These are phyloP conservation scores for Groenewaldozyma tartarivorans DNA, from an alignment of 805 yeast species.

Conservation along the genomic window DNA sequence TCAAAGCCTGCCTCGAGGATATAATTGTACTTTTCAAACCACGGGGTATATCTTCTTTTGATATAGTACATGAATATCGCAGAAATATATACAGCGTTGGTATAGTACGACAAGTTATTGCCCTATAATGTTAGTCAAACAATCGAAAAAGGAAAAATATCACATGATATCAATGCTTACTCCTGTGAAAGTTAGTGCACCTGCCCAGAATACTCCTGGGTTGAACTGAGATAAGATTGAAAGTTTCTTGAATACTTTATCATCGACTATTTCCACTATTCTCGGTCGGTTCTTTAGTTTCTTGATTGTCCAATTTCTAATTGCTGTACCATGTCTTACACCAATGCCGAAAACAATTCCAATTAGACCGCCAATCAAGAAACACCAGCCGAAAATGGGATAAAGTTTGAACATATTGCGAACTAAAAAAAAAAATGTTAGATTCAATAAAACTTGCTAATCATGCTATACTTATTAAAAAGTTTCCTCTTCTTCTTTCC, in stretches of 20 bases:
- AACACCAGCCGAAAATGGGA: constrained; percentile 50
- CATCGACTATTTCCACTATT: constrained; percentile 17
- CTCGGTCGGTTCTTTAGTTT: constrained; percentile 8
- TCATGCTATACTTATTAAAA: no score
- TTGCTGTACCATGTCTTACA: neutral
- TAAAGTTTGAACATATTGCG: constrained; percentile 36
- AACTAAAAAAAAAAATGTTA: constrained; percentile 20
- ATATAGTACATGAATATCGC: constrained; percentile 38
- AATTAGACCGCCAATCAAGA: constrained; percentile 40
- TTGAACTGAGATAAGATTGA: constrained; percentile 26
- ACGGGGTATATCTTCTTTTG: constrained; percentile 37
- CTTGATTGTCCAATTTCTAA: neutral
- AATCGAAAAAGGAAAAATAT: neutral
- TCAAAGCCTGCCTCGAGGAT: constrained; percentile 47
- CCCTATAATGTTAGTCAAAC: constrained; percentile 11
- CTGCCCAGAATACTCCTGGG: constrained; percentile 38
- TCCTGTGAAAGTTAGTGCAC: constrained; percentile 13
- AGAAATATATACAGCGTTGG: constrained; percentile 33
- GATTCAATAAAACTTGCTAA: neutral
- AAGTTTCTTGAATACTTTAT: neutral
- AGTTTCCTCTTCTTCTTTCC: no score
- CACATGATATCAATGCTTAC: neutral
- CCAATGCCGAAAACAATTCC: neutral
- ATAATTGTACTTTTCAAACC: constrained; percentile 48
- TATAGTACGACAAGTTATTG: constrained; percentile 15